These are phyloP conservation scores for Neolentinus lepideus DNA, from an alignment of 1,284 basidiomycete genomes.

Conservation along the genomic window DNA sequence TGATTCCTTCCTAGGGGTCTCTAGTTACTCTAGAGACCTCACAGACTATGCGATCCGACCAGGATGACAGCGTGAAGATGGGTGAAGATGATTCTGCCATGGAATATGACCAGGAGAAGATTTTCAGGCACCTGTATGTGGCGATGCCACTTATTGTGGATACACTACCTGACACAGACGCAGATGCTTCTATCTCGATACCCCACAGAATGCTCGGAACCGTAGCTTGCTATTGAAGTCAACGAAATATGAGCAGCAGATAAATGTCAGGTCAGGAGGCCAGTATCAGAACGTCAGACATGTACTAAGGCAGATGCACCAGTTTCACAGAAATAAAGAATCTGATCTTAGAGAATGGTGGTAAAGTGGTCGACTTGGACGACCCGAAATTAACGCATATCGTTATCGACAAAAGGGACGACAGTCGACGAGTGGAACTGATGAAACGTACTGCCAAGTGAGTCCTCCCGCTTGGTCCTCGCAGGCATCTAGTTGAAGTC, in stretches of 20 bases:
- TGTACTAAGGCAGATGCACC: neutral
- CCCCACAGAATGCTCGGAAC: conserved; percentile 59
- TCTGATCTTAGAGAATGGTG: conserved; percentile 63
- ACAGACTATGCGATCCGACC: neutral
- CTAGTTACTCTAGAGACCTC: neutral
- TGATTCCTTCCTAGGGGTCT: neutral
- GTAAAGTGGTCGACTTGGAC: conserved; percentile 56
- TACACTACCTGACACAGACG: neutral
- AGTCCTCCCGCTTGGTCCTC: conserved; percentile 11
- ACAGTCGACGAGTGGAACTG: conserved; percentile 60
- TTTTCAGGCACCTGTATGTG: conserved; percentile 76
- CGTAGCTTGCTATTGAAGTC: conserved; percentile 51
- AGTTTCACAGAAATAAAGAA: conserved; percentile 53
- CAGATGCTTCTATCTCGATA: conserved; percentile 86
- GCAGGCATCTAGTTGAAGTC: neutral
- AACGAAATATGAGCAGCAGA: conserved; percentile 45
- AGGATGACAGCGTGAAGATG: conserved; percentile 37
- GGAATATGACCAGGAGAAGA: conserved; percentile 69
- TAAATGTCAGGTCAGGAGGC: conserved; percentile 40
- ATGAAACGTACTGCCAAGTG: conserved; percentile 68
- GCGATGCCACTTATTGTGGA: neutral
- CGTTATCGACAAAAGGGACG: conserved; percentile 73
- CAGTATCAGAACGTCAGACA: neutral
- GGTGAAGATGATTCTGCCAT: conserved; percentile 58
- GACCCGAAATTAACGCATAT: conserved; percentile 82